Conservation (phyloP, 371 early-diverging fungal species). For the Mucor irregularis region DNA sequence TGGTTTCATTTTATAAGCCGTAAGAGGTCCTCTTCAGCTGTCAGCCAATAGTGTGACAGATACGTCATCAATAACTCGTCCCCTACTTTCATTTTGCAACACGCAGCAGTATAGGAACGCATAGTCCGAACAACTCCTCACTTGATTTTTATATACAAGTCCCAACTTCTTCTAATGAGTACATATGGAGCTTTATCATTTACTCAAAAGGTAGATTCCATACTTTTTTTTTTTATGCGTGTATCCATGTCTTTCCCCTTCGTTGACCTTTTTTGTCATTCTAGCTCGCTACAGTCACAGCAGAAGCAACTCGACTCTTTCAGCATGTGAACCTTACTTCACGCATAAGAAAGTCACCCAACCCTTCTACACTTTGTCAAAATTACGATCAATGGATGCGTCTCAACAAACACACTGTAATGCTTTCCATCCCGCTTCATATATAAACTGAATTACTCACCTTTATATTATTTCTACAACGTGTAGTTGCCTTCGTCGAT, state of each 20-base stretch:
- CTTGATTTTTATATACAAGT: no score
- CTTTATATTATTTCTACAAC: no score
- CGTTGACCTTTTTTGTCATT: neutral
- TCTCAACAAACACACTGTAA: slow-evolving; percentile 21
- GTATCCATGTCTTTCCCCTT: no score
- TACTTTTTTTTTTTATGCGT: neutral
- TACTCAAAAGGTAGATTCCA: slow-evolving; percentile 23
- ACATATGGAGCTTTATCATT: slow-evolving; percentile 21
- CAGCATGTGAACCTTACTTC: slow-evolving; percentile 18
- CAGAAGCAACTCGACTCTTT: slow-evolving; percentile 26
- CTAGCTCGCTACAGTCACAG: slow-evolving; percentile 21
- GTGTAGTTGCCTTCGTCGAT: slow-evolving; percentile 18
- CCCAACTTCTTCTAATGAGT: no score
- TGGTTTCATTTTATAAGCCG: no score
- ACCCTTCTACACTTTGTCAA: slow-evolving; percentile 4
- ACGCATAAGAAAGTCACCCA: slow-evolving; percentile 3
- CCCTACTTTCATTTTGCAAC: no score
- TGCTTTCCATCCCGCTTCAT: neutral
- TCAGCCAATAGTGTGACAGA: no score
- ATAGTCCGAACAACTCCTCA: no score
- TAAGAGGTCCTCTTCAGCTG: no score
- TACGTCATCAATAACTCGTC: no score
- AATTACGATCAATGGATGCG: slow-evolving; percentile 20
- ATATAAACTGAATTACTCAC: no score
- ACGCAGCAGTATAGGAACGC: no score